Base-by-base conservation (phyloP, 306 rosid species). In the Mimosa bimucronata region DNA sequence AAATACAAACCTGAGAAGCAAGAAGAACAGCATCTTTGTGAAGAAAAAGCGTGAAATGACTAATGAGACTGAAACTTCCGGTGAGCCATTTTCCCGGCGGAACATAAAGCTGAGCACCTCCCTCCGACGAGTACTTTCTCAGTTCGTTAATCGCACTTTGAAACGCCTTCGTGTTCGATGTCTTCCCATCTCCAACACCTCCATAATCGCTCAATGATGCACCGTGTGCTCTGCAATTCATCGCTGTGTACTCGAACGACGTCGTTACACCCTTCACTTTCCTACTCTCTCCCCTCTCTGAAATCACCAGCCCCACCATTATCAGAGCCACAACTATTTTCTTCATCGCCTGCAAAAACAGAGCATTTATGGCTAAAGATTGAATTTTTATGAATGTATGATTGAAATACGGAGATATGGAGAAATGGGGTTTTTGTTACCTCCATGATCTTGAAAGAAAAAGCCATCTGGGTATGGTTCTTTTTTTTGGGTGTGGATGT, bases 81-180 rank as follows among this genome's bases (percentile, higher is more conserved):
- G 98, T 93, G 66, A 93, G 88, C 93, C 97, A 93, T 81, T 85
- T 88, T n/a, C 98, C 98, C 0, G 94, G 82, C 25, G 98, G 98
- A 80, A 93, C 94, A 42, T 86, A 87, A 26, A 93, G 90, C 80
- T 87, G 87, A 44, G 97, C 76, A 2, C 98, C 97, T n/a, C 94
- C 98, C 23, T 81, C 81, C 7, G 89, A 79, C n/a, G 78, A 74
- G 81, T 82, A 93, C 87, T 89, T 91, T 44, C 90, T 86, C 65
- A 93, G 80, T 44, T 84, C 76, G 23, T 71, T 74, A 14, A 91
- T 83, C 41, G 98, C 98, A 5, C 90, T 71, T 77, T 87, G 83
- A 83, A 93, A 93, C 9, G 97, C 97, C 85, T 85, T 82, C 68
- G 98, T 91, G 85, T 93, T 93, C 0, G 94, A 91, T 29, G 98